Conservation (phyloP, 805 yeast species). For the Candida morakotiae region DNA sequence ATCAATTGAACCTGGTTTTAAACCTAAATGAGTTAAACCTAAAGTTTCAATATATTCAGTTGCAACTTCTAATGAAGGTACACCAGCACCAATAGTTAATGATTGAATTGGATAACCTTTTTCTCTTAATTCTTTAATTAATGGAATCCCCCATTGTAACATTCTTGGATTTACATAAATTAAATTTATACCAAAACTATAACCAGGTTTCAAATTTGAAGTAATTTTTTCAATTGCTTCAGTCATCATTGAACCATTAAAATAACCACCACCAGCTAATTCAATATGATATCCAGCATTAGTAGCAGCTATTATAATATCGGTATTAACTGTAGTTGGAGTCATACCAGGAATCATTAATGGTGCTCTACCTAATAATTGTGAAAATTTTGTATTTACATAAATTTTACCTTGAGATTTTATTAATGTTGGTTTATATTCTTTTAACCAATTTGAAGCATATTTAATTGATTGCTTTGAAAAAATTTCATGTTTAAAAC, state of each 20-base stretch:
- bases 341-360: slow-evolving; percentile 99
- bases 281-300: slow-evolving; percentile 97
- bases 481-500: slow-evolving; percentile 93
- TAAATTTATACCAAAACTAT: slow-evolving; percentile 86
- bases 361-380: slow-evolving; percentile 91
- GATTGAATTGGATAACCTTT: slow-evolving; percentile 96
- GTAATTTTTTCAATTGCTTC: slow-evolving; percentile 74
- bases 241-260: slow-evolving; percentile 66
- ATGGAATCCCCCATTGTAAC: slow-evolving; percentile 98
- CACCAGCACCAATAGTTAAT: slow-evolving; percentile 98
- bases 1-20: slow-evolving; percentile 97
- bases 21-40: slow-evolving; percentile 89
- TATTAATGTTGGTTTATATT: slow-evolving; percentile 80
- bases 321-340: slow-evolving; percentile 94
- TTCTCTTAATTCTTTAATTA: slow-evolving; percentile 82
- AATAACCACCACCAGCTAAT: slow-evolving; percentile 99
- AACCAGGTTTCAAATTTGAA: slow-evolving; percentile 67
- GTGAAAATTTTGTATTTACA: slow-evolving; percentile 92
- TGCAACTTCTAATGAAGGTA: slow-evolving; percentile 96
- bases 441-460: slow-evolving; percentile 88
- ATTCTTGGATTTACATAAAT: slow-evolving; percentile 95
- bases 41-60: slow-evolving; percentile 90
- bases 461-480: slow-evolving; percentile 67
- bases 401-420: slow-evolving; percentile 74
- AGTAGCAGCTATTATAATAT: slow-evolving; percentile 88